Conservation (phyloP, 2,329 filamentous ascomycete genomes). For the Orbilia ellipsospora region DNA sequence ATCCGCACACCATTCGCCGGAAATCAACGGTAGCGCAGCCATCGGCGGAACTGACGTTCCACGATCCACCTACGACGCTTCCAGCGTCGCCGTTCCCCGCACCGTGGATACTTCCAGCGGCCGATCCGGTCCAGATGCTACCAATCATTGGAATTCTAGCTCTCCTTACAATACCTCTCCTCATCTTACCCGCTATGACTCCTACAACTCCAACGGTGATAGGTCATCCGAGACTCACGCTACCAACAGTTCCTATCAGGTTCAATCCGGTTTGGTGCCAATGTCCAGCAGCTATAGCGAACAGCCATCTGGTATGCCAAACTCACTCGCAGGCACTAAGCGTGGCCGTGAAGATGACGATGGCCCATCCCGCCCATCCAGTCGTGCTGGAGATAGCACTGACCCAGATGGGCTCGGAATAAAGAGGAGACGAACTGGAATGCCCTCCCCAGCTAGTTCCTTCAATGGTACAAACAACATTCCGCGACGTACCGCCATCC, state of each 20-base stretch:
- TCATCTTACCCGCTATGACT: constrained; percentile 85
- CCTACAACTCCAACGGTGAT: constrained; percentile 73
- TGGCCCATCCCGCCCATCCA: constrained; percentile 73
- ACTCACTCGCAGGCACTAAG: constrained; percentile 66
- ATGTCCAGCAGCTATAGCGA: constrained; percentile 55
- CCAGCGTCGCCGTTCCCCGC: constrained; percentile 51
- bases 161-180: constrained; percentile 62
- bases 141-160: constrained; percentile 39
- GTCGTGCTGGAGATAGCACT: constrained; percentile 64
- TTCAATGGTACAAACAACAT: constrained; percentile 48
- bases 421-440: constrained; percentile 46
- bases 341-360: constrained; percentile 74
- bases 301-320: constrained; percentile 52
- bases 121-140: constrained; percentile 38
- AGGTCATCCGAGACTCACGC: constrained; percentile 78
- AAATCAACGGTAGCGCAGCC: constrained; percentile 38
- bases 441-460: constrained; percentile 49
- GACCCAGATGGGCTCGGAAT: constrained; percentile 49
- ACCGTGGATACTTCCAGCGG: constrained; percentile 47
- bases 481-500: constrained; percentile 52
- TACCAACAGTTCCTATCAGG: constrained; percentile 61
- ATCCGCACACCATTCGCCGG: constrained; percentile 72
- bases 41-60: constrained; percentile 54
- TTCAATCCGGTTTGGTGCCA: constrained; percentile 55
- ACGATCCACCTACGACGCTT: constrained; percentile 47